Evolutionary conservation across 2,329 filamentous ascomycete genomes (phyloP).

Genomic region (Xylariaceae sp.): DNA sequence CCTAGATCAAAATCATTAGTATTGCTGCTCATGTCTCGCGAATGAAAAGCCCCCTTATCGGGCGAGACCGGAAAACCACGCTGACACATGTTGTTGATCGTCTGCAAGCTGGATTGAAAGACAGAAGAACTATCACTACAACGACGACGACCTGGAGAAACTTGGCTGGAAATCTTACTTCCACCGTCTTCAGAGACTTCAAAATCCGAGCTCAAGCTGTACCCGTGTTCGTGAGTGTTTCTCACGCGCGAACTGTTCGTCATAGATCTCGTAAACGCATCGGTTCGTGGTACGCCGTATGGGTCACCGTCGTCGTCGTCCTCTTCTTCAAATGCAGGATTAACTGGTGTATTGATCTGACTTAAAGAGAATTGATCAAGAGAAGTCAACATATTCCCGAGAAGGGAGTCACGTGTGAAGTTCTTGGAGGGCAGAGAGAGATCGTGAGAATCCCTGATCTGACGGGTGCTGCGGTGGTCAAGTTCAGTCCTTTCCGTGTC

Average conservation of each 20-base stretch:
- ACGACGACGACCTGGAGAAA: slow-evolving; percentile 56
- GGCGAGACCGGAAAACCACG: slow-evolving; percentile 34
- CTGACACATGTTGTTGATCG: slow-evolving; percentile 59
- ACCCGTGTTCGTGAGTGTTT: slow-evolving; percentile 36
- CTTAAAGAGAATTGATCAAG: slow-evolving; percentile 73
- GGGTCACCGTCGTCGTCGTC: slow-evolving; percentile 32
- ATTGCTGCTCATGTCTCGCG: slow-evolving; percentile 62
- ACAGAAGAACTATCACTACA: slow-evolving; percentile 79
- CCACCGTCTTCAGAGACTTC: slow-evolving; percentile 50
- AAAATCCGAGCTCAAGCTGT: slow-evolving; percentile 59
- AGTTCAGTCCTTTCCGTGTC: slow-evolving; percentile 29
- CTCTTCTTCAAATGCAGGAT: slow-evolving; percentile 36
- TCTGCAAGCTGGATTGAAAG: slow-evolving; percentile 54
- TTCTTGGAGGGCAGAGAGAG: slow-evolving; percentile 72
- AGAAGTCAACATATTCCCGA: slow-evolving; percentile 92
- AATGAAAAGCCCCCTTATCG: slow-evolving; percentile 44
- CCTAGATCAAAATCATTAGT: slow-evolving; percentile 56
- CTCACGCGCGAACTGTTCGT: slow-evolving; percentile 24
- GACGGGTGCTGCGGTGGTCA: slow-evolving; percentile 30
- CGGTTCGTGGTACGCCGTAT: slow-evolving; percentile 25
- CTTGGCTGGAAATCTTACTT: slow-evolving; percentile 47
- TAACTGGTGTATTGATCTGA: slow-evolving; percentile 35
- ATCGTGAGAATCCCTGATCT: slow-evolving; percentile 68
- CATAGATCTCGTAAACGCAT: slow-evolving; percentile 29
- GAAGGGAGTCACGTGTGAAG: slow-evolving; percentile 81